Evolutionary conservation across 768 basidiomycete species (phyloP).

Genomic region (Lactarius pseudohatsudake): DNA sequence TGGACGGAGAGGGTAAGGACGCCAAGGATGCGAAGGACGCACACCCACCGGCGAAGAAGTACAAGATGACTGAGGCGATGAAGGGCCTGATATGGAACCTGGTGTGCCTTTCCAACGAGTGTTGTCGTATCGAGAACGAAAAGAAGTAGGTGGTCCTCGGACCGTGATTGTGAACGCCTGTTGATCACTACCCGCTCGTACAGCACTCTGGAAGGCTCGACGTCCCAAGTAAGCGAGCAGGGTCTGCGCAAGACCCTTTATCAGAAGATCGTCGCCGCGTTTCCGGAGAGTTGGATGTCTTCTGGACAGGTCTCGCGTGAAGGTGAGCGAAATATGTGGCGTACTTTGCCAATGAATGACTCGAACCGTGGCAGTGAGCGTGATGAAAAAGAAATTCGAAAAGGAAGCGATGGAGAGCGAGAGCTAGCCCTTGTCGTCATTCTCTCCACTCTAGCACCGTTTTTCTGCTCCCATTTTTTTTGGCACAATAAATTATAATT

Average conservation of each 20-base stretch:
- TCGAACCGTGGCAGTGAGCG: constrained; percentile 56
- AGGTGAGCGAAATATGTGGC: constrained; percentile 48
- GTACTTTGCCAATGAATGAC: not conserved
- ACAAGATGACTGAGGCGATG: constrained; percentile 77
- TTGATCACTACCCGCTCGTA: not conserved
- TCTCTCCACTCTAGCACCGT: not conserved
- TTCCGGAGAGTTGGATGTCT: constrained; percentile 82
- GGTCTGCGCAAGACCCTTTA: constrained; percentile 77
- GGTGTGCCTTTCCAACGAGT: constrained; percentile 79
- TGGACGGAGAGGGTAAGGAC: constrained; percentile 37
- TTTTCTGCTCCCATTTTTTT: not conserved
- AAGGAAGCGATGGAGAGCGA: constrained; percentile 69
- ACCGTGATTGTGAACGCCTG: not conserved
- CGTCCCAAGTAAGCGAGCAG: constrained; percentile 76
- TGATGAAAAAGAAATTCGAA: constrained; percentile 81
- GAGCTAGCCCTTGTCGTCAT: constrained; percentile 9
- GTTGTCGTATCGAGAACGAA: constrained; percentile 67
- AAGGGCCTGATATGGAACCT: constrained; percentile 78
- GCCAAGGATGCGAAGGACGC: constrained; percentile 37
- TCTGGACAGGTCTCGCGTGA: constrained; percentile 86
- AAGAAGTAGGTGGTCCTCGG: constrained; percentile 47
- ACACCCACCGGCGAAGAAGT: constrained; percentile 75
- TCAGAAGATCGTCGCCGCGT: constrained; percentile 81
- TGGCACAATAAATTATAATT: constrained; percentile 18
- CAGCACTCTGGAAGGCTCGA: constrained; percentile 60